phyloP scores from a whole-genome alignment of 257 asterid species.

The Avicennia marina region DNA sequence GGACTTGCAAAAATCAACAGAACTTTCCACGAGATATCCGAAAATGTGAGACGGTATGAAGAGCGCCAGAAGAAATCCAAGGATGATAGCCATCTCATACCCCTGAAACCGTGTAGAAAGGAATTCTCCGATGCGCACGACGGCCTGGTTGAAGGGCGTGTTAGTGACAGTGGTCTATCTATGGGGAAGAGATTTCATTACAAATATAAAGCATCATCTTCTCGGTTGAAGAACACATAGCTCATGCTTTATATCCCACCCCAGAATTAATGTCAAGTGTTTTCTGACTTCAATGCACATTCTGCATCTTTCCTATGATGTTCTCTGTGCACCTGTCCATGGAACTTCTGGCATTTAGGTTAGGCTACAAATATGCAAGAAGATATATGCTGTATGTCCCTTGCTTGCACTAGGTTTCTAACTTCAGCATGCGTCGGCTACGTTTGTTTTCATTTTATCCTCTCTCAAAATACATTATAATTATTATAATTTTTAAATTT shows the following conservation, averaged over 20 bases:
- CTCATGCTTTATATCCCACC: constrained; percentile 6
- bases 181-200: constrained; percentile 38
- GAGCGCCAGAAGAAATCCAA: constrained; percentile 58
- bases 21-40: constrained; percentile 86
- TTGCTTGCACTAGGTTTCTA: too few relatives aligned
- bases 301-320: too few relatives aligned
- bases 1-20: constrained; percentile 79
- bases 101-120: constrained; percentile 52
- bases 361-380: too few relatives aligned
- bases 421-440: too few relatives aligned
- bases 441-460: too few relatives aligned
- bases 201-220: constrained; percentile 40
- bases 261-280: background rate
- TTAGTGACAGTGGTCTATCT: constrained; percentile 71
- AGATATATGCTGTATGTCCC: too few relatives aligned
- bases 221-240: constrained; percentile 44
- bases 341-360: too few relatives aligned
- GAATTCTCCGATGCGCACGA: constrained; percentile 77
- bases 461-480: too few relatives aligned
- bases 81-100: constrained; percentile 81
- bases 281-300: too few relatives aligned
- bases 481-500: too few relatives aligned
- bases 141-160: constrained; percentile 58
- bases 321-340: too few relatives aligned
- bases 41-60: constrained; percentile 74